Evolutionary conservation across 2,329 filamentous ascomycete species (phyloP).

Genomic region (Coniochaeta sp.): DNA sequence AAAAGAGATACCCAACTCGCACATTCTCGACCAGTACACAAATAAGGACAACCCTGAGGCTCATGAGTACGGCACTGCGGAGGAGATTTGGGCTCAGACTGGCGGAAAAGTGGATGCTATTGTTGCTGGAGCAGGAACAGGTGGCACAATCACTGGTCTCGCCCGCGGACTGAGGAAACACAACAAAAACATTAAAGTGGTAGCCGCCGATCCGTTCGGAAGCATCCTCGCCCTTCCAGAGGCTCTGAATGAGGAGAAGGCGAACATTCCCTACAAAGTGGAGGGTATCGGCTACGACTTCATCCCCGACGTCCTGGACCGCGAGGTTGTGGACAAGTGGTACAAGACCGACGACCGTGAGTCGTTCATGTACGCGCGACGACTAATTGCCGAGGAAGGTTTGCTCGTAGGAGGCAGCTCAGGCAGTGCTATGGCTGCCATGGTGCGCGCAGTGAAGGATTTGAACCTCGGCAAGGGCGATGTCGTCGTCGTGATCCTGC

Average conservation of each 20-base stretch:
- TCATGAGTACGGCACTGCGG: slow-evolving; percentile 88
- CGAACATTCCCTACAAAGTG: slow-evolving; percentile 88
- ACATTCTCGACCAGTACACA: slow-evolving; percentile 94
- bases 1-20: slow-evolving; percentile 93
- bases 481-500: slow-evolving; percentile 81
- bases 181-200: slow-evolving; percentile 74
- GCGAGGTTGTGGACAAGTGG: slow-evolving; percentile 78
- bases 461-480: slow-evolving; percentile 57
- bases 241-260: slow-evolving; percentile 67
- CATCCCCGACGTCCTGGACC: slow-evolving; percentile 86
- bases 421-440: slow-evolving; percentile 61
- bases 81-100: slow-evolving; percentile 94
- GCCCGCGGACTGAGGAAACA: slow-evolving; percentile 82
- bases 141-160: slow-evolving; percentile 89
- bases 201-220: slow-evolving; percentile 87
- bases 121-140: slow-evolving; percentile 88
- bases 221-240: slow-evolving; percentile 84
- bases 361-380: slow-evolving; percentile 82
- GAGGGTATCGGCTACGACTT: slow-evolving; percentile 99
- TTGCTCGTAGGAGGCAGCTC: slow-evolving; percentile 89
- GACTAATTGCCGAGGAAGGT: slow-evolving; percentile 89
- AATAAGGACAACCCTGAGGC: slow-evolving; percentile 89
- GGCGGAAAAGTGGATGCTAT: slow-evolving; percentile 73
- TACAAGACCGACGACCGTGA: slow-evolving; percentile 96
- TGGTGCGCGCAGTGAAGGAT: slow-evolving; percentile 25